Evolutionary conservation across 2,329 filamentous ascomycete species (phyloP), one percentile per base, ranked within the genome.

Genomic region (Exophiala calicioides): DNA sequence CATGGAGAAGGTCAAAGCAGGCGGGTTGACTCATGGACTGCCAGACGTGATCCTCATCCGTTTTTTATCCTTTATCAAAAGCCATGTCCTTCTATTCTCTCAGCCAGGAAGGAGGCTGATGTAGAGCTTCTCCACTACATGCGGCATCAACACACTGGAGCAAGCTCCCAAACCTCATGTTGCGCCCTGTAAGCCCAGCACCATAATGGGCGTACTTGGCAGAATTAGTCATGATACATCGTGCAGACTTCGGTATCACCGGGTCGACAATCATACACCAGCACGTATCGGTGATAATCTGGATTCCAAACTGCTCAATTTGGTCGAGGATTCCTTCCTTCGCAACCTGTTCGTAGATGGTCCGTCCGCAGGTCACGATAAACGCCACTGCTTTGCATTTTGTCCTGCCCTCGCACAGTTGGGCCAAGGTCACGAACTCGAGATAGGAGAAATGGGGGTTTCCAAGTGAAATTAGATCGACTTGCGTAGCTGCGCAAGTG

Each of bases 241-340:
- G 55, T 0, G 58, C 50, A 2, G 38, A 7, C 0, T 5, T 26
- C 3, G 60, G 62, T 6, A 74, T 67, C 0, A 69, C 55, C 0
- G 71, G 69, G 33, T 73, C 68, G 1, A 47, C 44, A 12, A 74
- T 65, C 68, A 75, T 71, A 50, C 72, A 75, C 72, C 72, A 75
- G 42, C 72, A 75, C 0, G 70, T 74, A 49, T 76, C 71, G 0
- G 67, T 74, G 9, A 74, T 58, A 3, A 73, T 40, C 16, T 61
- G 57, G 1, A 59, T 68, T 0, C 72, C 71, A 39, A 73, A 73
- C 0, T 10, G 24, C 10, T 68, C 57, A 2, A 75, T 29, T 5
- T 39, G 39, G 0, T 55, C 46, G 2, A 69, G 41, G 4, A 63
- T 48, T 0, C 68, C 67, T 0, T 59, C 61, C 8, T 62, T 56